Evolutionary conservation across 2,329 filamentous ascomycete genomes (phyloP), one percentile per base, ranked within the genome.

Genomic region (Diaporthe longicolla): DNA sequence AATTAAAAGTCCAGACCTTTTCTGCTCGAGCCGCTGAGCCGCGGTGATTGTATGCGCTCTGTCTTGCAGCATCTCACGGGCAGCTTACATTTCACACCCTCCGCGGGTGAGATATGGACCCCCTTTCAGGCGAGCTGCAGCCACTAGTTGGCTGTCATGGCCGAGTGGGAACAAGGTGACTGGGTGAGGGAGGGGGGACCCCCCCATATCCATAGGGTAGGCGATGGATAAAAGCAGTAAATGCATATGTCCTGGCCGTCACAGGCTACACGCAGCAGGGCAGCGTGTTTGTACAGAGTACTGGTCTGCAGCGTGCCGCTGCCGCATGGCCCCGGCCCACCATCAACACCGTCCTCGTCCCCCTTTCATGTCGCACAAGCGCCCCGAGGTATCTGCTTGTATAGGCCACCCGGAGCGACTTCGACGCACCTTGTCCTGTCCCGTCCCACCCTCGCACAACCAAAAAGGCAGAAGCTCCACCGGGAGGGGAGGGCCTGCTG

Each of bases 221-320:
- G 40, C 45, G 43, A 21, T 59, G 69, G 55, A 24, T 73, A 32
- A 69, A 52, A 40, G 59, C 55, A 57, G 52, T 37, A 50, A 32
- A 19, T 40, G 54, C 61, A 73, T n/a, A 66, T 52, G 19, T 54
- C 43, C 48, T 59, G 29, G 29, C 45, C 63, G 43, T 70, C 57
- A 48, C 63, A 73, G 40, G 45, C 69, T 10, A 35, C 63, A 40
- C 32, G 63, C 45, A 68, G 59, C 29, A 9, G 40, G 15, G 40
- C 59, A 54, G 63, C 15, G 35, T 73, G 63, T 58, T 69, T 58
- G 40, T 29, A 55, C 19, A 37, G 9, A 63, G 19, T 45, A 32
- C 24, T 48, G 40, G 59, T 43, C 45, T 74, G 70, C 70, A 73
- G 61, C 63, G 35, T 74, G 59, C 73, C 73, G 73, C 57, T 57